These are phyloP conservation scores for Microdochium bolleyi DNA, from an alignment of 2,329 filamentous ascomycete genomes.

Conservation along the genomic window DNA sequence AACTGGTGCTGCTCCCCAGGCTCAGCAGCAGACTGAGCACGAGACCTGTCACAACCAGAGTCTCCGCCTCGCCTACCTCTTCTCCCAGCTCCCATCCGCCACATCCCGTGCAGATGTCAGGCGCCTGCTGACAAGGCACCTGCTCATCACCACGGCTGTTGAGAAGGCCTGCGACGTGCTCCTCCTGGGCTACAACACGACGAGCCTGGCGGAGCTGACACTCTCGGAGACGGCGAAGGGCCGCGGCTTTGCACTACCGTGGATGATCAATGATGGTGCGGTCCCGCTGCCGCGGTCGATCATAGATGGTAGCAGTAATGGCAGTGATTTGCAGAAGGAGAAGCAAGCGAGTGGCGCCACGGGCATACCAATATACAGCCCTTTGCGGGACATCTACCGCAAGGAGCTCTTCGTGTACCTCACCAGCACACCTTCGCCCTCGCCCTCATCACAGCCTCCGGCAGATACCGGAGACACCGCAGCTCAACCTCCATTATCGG, in stretches of 20 bases:
- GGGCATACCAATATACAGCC: conserved; percentile 56
- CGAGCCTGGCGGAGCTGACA: conserved; percentile 76
- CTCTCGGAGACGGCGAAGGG: conserved; percentile 88
- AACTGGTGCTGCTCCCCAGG: neutral
- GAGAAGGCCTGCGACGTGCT: conserved; percentile 57
- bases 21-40: neutral
- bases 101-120: conserved; percentile 71
- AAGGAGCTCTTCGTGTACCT: conserved; percentile 69
- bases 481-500: neutral
- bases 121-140: conserved; percentile 60
- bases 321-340: conserved; percentile 7
- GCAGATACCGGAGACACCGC: neutral
- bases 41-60: neutral
- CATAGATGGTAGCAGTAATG: conserved; percentile 6
- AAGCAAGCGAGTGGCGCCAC: neutral
- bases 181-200: conserved; percentile 81
- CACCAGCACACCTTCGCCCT: conserved; percentile 9
- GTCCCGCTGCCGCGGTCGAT: conserved; percentile 17
- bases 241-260: conserved; percentile 74
- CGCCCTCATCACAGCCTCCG: neutral
- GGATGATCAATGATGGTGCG: conserved; percentile 70
- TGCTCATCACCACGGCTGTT: conserved; percentile 61
- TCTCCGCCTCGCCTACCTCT: conserved; percentile 37
- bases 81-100: conserved; percentile 58
- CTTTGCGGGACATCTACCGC: conserved; percentile 76